Percentiles rank a stretch among this genome's conserved stretches.
These are phyloP conservation scores for Didymosphaeria variabile DNA, from an alignment of 2,329 filamentous ascomycete species.

Conservation along the genomic window DNA sequence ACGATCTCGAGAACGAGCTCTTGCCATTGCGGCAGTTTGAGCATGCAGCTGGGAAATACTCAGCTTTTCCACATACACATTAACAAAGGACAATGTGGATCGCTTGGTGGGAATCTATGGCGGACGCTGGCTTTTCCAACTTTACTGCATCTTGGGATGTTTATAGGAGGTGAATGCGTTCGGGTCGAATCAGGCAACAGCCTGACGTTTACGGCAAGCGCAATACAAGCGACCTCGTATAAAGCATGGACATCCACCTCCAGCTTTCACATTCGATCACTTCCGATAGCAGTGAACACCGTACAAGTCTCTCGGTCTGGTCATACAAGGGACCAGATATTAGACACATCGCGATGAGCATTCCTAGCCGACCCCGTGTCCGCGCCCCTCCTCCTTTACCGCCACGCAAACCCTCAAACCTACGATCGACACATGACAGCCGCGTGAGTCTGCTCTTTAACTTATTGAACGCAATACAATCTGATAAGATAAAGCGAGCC, in stretches of 20 bases:
- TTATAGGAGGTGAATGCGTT: neutral
- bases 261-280: neutral
- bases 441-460: neutral
- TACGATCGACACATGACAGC: neutral
- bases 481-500: constrained; percentile 15
- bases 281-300: neutral
- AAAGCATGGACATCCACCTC: neutral
- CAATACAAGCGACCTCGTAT: neutral
- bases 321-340: neutral
- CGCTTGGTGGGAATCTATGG: constrained; percentile 21
- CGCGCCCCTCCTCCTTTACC: neutral
- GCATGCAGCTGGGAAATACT: neutral
- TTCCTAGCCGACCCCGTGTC: neutral
- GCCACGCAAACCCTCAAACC: neutral
- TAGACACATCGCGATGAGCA: neutral
- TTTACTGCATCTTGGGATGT: neutral
- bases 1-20: constrained; percentile 5
- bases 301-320: neutral
- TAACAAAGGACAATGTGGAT: constrained; percentile 10
- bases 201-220: neutral
- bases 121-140: constrained; percentile 15
- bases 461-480: neutral
- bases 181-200: neutral
- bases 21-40: neutral
- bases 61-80: neutral